These are phyloP conservation scores for Aspergillus egyptiacus DNA, from an alignment of 495 filamentous ascomycete genomes.

Conservation along the genomic window DNA sequence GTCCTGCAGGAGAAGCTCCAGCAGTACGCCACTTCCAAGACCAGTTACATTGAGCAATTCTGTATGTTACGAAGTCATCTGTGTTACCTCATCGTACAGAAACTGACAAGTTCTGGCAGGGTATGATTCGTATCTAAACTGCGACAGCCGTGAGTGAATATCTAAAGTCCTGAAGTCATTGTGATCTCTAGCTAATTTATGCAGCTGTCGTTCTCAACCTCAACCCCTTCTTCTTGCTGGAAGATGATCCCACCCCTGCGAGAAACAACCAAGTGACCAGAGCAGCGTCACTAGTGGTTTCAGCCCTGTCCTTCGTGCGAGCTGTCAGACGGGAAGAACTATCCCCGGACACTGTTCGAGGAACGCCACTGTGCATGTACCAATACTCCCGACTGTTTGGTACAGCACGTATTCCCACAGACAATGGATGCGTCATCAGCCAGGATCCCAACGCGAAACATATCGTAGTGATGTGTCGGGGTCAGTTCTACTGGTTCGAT, in stretches of 20 bases:
- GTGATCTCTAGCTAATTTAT: neutral
- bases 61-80: constrained; percentile 55
- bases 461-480: constrained; percentile 88
- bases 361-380: constrained; percentile 89
- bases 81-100: too few relatives aligned
- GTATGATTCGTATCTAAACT: constrained; percentile 99
- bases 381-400: constrained; percentile 96
- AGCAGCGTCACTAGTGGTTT: constrained; percentile 85
- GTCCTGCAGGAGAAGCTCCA: constrained; percentile 83
- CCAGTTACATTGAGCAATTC: constrained; percentile 98
- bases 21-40: constrained; percentile 87
- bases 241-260: constrained; percentile 95
- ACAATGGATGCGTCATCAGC: constrained; percentile 92
- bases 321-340: constrained; percentile 91
- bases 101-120: constrained; percentile 45
- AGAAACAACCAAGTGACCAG: constrained; percentile 94
- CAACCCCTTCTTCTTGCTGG: constrained; percentile 95
- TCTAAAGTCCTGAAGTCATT: neutral
- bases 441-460: constrained; percentile 87
- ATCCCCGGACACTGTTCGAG: constrained; percentile 78
- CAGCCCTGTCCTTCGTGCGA: constrained; percentile 84
- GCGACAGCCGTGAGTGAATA: constrained; percentile 68
- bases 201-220: constrained; percentile 86
- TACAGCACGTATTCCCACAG: constrained; percentile 89
- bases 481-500: constrained; percentile 99